Base-by-base conservation (phyloP, 768 basidiomycete species). In the Pulveroboletus sp. region DNA sequence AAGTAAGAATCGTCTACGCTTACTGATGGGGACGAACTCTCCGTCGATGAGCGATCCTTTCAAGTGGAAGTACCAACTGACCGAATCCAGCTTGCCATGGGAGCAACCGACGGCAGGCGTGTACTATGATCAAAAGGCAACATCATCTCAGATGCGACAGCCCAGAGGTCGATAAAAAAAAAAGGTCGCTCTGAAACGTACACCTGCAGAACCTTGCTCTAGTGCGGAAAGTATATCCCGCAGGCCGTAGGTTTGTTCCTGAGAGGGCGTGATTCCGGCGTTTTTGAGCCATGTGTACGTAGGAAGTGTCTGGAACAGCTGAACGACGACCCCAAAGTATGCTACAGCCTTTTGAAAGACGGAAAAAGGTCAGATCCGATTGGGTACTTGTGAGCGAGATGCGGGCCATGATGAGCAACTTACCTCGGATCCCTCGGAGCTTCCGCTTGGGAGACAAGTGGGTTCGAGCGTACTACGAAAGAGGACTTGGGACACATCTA, bases 261-360 rank as follows among this genome's bases (percentile, higher is more conserved):
- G 62, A 6, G 76, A 76, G 3, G 90, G 91, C 4, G 77, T 78
- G 58, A 93, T 92, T n/a, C 88, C 89, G 9, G 76, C 82, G n/a
- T 76, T 68, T 8, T 72, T 68, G 24, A 93, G 80, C 80, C 80
- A 89, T 11, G 77, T 71, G 67, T 82, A 90, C 4, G 90, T 90
- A 0, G 88, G 86, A 17, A 91, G 78, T 2, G 73, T 73, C 78
- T 78, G 59, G 73, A 84, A 86, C 17, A 86, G 66, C 21, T 67
- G 72, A 46, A 86, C 82, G 3, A 80, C 75, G 8, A 54, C 71
- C 51, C 79, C 58, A 69, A 84, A 85, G 69, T 77, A 88, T 2
- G 76, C 75, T 31, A 85, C 84, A 0, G 85, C 85, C 81, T 84
- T 49, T 32, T 13, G 10, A 13, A 11, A 32, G 32, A 32, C 9